Base-by-base conservation (phyloP, 257 asterid species). In the Echium plantagineum region DNA sequence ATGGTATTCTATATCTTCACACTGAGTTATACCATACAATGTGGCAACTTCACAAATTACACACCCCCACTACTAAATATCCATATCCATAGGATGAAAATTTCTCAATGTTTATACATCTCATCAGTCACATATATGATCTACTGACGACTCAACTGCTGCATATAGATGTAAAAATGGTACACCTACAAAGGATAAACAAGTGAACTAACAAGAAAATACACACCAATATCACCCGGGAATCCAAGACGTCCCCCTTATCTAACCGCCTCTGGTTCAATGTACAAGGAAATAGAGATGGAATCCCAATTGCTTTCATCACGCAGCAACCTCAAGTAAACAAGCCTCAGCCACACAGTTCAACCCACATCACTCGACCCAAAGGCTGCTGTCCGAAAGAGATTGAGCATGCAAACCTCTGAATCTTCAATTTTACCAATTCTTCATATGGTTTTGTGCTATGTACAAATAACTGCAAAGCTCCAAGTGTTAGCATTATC, bases 401-500 rank as follows among this genome's bases (percentile, higher is more conserved):
- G 67, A 59, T 26, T 42, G 59, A 66, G 68, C 22, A 17, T 28
- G 61, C 66, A 69, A 57, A 71, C 72, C 64, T 65, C 54, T 5
- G 8, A n/a, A 53, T 62, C 71, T 70, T 63, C 66, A 22, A 22
- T 60, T 47, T 49, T 13, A 57, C 66, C 74, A 55, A 63, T 63
- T 67, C 80, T 69, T 69, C 69, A 69, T 56, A 53, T 48, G 65
- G 77, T 65, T 32, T 66, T 82, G 72, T 68, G 81, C 85, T 81
- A 87, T 72, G 85, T 76, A 77, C 94, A 80, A 55, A 80, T 68
- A 74, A 73, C 89, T 71, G 83, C 80, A 74, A 76, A 73, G 68
- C 78, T 66, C 87, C 69, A 70, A 78, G 63, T 62, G 80, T 78
- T 65, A 80, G 89, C 89, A 80, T 62, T 77, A 74, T 61, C 78